phyloP scores from a whole-genome alignment of 1,284 basidiomycete genomes.

The Coriolopsis trogii region DNA sequence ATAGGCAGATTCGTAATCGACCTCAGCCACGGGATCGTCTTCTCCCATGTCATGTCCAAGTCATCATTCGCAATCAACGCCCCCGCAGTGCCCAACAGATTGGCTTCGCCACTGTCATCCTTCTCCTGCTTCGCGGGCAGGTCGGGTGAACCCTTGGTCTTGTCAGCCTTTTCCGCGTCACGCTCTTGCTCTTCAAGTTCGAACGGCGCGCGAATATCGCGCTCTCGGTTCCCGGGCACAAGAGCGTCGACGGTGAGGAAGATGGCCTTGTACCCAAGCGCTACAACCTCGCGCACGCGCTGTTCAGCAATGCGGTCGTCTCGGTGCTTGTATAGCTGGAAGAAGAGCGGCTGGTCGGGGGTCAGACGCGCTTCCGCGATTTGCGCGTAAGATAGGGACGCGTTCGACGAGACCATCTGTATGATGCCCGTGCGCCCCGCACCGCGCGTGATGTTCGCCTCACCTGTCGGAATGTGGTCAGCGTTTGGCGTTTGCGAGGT shows the following conservation, averaged over 20 bases:
- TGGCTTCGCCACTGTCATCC: constrained; percentile 39
- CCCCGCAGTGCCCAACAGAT: constrained; percentile 66
- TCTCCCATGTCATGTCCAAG: constrained; percentile 68
- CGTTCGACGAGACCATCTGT: constrained; percentile 89
- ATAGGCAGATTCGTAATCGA: constrained; percentile 79
- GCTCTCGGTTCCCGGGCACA: constrained; percentile 84
- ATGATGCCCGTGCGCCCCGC: constrained; percentile 75
- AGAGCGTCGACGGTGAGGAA: constrained; percentile 92
- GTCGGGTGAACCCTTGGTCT: constrained; percentile 25
- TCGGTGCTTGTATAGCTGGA: constrained; percentile 86
- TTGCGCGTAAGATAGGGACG: constrained; percentile 76
- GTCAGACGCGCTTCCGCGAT: constrained; percentile 63
- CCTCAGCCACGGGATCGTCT: constrained; percentile 82
- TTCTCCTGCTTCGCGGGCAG: constrained; percentile 29
- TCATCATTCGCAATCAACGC: constrained; percentile 66
- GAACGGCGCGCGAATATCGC: constrained; percentile 72
- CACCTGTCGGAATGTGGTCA: constrained; percentile 50
- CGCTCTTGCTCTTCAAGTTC: constrained; percentile 62
- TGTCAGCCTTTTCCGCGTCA: constrained; percentile 34
- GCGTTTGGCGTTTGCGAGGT: neutral
- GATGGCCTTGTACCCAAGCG: constrained; percentile 81
- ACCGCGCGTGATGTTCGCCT: constrained; percentile 82
- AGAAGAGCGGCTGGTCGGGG: constrained; percentile 76
- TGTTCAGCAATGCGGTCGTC: constrained; percentile 71
- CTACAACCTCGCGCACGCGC: constrained; percentile 73